Evolutionary conservation across 2,329 filamentous ascomycete species (phyloP).

Genomic region (Monosporascus sp.): DNA sequence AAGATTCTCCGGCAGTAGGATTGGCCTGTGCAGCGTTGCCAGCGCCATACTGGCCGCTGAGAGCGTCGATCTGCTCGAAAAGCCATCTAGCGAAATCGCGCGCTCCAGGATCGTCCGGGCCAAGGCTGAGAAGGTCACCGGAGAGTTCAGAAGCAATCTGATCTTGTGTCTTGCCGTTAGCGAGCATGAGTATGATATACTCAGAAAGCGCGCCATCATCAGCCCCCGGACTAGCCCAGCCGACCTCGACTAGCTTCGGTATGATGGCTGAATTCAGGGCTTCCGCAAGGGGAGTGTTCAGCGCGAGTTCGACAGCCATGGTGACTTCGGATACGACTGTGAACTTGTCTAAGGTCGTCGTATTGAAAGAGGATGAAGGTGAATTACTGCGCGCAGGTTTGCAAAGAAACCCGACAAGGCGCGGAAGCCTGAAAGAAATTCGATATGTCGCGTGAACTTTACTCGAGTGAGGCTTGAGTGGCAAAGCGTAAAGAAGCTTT

Average conservation of each 20-base stretch:
- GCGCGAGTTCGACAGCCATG: constrained; percentile 74
- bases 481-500: not conserved
- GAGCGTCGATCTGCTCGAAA: constrained; percentile 74
- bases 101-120: constrained; percentile 76
- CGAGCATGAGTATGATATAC: constrained; percentile 96
- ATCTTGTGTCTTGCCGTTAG: constrained; percentile 87
- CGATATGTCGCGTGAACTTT: not conserved
- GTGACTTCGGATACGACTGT: constrained; percentile 17
- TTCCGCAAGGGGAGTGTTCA: constrained; percentile 77
- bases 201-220: constrained; percentile 84
- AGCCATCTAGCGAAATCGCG: constrained; percentile 86
- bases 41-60: constrained; percentile 58
- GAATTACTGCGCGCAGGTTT: constrained; percentile 1
- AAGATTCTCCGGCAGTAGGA: constrained; percentile 8
- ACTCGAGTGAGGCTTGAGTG: not conserved
- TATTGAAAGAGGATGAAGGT: not conserved
- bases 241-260: constrained; percentile 86
- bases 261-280: constrained; percentile 79
- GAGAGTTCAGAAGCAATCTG: constrained; percentile 86
- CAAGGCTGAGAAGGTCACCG: constrained; percentile 76
- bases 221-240: constrained; percentile 75
- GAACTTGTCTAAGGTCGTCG: not conserved
- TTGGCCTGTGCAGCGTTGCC: constrained; percentile 30
- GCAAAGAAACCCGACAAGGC: constrained; percentile 1
- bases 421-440: constrained; percentile 5